Evolutionary conservation across 2,329 filamentous ascomycete genomes (phyloP).

Genomic region (Rutstroemia sp.): DNA sequence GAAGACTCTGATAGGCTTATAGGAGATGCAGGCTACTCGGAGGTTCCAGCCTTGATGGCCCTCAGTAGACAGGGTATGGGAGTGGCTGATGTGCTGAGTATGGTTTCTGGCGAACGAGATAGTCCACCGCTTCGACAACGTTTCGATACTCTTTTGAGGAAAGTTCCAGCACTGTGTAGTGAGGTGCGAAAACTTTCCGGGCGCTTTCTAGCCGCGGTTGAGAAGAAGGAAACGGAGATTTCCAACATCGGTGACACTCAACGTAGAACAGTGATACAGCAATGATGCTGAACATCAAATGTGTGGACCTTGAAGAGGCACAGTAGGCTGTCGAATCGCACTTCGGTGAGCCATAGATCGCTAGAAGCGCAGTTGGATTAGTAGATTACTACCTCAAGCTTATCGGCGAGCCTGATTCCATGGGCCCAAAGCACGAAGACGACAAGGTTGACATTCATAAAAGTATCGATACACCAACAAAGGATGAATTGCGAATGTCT

Average conservation of each 20-base stretch:
- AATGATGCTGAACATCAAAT: slow-evolving; percentile 2
- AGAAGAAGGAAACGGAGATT: too few species aligned
- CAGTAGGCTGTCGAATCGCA: background rate
- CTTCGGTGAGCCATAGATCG: background rate
- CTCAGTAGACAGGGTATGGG: too few species aligned
- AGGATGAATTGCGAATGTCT: slow-evolving; percentile 1
- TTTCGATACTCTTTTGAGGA: too few species aligned
- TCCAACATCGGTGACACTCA: background rate
- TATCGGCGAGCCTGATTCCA: background rate
- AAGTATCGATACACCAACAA: background rate
- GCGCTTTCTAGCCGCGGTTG: too few species aligned
- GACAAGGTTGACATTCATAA: background rate
- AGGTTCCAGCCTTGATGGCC: too few species aligned
- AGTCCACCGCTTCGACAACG: too few species aligned
- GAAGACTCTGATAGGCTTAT: too few species aligned
- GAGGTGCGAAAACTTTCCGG: too few species aligned
- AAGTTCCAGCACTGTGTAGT: too few species aligned
- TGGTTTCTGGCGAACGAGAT: too few species aligned
- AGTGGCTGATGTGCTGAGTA: too few species aligned
- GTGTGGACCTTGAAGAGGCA: background rate
- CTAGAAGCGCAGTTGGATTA: background rate
- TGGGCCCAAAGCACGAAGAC: background rate
- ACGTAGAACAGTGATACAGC: background rate
- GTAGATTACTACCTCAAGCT: background rate
- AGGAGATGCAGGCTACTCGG: too few species aligned